A percentile compares a stretch with the other conserved stretches of the same genome.
phyloP scores from a whole-genome alignment of 192 early-diverging fungal species.

The Backusella circina region DNA sequence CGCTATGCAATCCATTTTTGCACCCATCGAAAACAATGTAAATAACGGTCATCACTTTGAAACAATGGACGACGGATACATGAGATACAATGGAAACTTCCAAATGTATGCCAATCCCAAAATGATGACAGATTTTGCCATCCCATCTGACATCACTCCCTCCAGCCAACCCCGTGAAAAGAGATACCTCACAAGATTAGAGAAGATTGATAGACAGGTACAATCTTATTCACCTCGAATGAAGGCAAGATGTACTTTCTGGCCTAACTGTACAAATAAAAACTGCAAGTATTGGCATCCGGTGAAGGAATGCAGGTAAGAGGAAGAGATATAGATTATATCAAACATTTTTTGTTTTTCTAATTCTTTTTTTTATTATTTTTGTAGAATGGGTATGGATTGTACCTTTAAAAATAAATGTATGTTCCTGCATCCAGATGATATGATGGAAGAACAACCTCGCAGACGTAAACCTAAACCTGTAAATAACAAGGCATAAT shows the following conservation, averaged over 20 bases:
- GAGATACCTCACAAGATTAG: conserved; percentile 2
- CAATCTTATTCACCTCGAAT: conserved; percentile 15
- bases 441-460: not conserved
- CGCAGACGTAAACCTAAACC: not conserved
- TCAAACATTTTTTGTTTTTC: not conserved
- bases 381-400: not conserved
- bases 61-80: not conserved
- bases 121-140: not conserved
- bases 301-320: conserved; percentile 40
- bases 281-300: conserved; percentile 51
- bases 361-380: conserved; percentile 3
- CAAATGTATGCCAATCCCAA: not conserved
- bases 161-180: not conserved
- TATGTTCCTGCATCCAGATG: conserved; percentile 9
- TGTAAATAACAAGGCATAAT: not conserved
- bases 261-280: conserved; percentile 53
- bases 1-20: not conserved
- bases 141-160: not conserved
- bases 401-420: conserved; percentile 3
- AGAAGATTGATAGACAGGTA: conserved; percentile 21
- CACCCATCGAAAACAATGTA: not conserved
- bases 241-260: conserved; percentile 38
- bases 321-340: not conserved
- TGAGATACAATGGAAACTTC: not conserved
- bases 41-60: not conserved